phyloP scores from a whole-genome alignment of 306 rosid genomes.

The Gillenia trifoliata region DNA sequence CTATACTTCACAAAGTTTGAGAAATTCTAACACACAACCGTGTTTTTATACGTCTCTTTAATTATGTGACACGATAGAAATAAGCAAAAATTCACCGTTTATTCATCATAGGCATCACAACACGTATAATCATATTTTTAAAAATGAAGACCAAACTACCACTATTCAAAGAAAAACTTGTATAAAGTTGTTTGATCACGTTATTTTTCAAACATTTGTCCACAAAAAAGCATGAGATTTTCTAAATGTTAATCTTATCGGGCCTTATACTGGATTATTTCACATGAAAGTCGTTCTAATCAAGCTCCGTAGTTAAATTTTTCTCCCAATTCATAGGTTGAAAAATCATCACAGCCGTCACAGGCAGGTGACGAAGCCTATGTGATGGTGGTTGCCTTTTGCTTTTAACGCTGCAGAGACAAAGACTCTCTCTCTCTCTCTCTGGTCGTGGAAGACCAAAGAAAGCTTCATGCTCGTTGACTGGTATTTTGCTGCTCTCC shows the following conservation, averaged over 20 bases:
- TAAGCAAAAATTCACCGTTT: too few relatives aligned
- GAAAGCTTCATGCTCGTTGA: background rate
- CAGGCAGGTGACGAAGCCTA: background rate
- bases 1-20: background rate
- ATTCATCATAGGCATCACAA: background rate
- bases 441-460: background rate
- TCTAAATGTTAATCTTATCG: too few relatives aligned
- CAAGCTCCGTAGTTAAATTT: too few relatives aligned
- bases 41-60: too few relatives aligned
- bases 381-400: background rate
- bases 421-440: background rate
- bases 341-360: constrained; percentile 12
- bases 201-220: too few relatives aligned
- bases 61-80: too few relatives aligned
- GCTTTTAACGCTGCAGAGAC: background rate
- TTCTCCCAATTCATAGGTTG: background rate
- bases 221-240: too few relatives aligned
- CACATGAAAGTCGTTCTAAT: too few relatives aligned
- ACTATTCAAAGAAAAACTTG: too few relatives aligned
- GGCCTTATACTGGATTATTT: too few relatives aligned
- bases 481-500: background rate
- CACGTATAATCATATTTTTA: background rate
- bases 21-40: too few relatives aligned
- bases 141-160: background rate
- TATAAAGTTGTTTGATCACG: too few relatives aligned